Evolutionary conservation across 495 filamentous ascomycete species (phyloP), one percentile per base, ranked within the genome.

Genomic region (Penicillium bovifimosum): DNA sequence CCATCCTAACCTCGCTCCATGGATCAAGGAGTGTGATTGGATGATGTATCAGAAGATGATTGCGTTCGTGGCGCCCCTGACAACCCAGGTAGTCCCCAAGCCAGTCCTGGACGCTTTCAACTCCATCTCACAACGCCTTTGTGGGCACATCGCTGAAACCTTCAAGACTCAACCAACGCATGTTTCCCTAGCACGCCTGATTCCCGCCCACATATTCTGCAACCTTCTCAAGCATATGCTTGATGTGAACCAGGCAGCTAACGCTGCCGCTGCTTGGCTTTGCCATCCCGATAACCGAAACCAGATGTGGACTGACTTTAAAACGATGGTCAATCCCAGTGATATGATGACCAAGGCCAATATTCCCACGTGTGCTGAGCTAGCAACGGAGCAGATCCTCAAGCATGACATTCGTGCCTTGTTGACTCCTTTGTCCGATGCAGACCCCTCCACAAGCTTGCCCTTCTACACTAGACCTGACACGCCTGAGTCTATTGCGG

Each of bases 11-110:
- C 75, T 98, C 42, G 88, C 90, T 11, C 81, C 86, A 3, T 98
- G 93, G 93, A 95, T 98, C 55, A 86, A 89, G 59, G 86, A 95
- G 63, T 96, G 90, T 59, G 93, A 98, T 58, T 92, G 91, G 74
- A 74, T 91, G 33, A 90, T 96, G 77, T 98, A 98, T 64, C 90
- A 87, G 67, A 91, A 91, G 58, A 96, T 97, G 90, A 89, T 95
- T 68, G 83, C 86, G 24, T 89, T 96, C 47, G 80, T 97, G 26
- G 84, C 88, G 6, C 83, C 83, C 5, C 75, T 98, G 29, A 90
- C 90, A 0, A 79, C 96, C 9, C 90, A 96, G 66, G 90, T 95
- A 10, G 85, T 93, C 2, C 95, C 93, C 2, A 83, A 88, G 40
- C 73, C 82, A 9, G 90, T 96, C 13, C 73, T 96, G 26, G 84